These are phyloP conservation scores for Aspergillus mulundensis DNA, from an alignment of 495 filamentous ascomycete genomes.

Conservation along the genomic window DNA sequence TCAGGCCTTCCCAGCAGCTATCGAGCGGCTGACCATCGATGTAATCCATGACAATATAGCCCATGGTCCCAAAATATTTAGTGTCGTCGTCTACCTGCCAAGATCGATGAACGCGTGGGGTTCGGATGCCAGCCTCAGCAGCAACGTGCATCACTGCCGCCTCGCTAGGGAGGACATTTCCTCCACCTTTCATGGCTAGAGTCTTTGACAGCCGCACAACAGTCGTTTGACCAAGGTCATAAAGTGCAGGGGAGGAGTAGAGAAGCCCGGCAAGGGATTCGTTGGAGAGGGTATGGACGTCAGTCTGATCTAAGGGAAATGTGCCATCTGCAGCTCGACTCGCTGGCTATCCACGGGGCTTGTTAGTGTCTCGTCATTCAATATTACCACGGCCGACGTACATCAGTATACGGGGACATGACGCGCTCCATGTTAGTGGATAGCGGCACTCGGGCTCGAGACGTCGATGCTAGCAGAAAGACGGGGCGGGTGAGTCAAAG, in stretches of 20 bases:
- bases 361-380: too few relatives aligned
- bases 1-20: slow-evolving; percentile 22
- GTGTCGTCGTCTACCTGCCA: slow-evolving; percentile 19
- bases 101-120: slow-evolving; percentile 19
- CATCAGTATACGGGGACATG: too few relatives aligned
- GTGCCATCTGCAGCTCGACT: too few relatives aligned
- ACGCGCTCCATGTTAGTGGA: too few relatives aligned
- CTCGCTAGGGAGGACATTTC: slow-evolving; percentile 18
- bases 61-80: slow-evolving; percentile 22
- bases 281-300: slow-evolving; percentile 2
- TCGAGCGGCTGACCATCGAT: slow-evolving; percentile 23
- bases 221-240: slow-evolving; percentile 8
- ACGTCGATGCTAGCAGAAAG: too few relatives aligned
- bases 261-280: slow-evolving; percentile 18
- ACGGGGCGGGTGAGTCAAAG: too few relatives aligned
- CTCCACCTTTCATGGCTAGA: slow-evolving; percentile 20
- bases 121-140: slow-evolving; percentile 13
- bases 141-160: slow-evolving; percentile 15
- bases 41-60: slow-evolving; percentile 30
- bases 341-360: too few relatives aligned
- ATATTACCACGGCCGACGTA: too few relatives aligned
- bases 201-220: slow-evolving; percentile 14
- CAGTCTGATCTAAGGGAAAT: too few relatives aligned
- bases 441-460: too few relatives aligned
- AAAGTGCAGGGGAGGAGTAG: slow-evolving; percentile 13